Conservation (phyloP, 2,329 filamentous ascomycete genomes). For the Elsinoe batatas region DNA sequence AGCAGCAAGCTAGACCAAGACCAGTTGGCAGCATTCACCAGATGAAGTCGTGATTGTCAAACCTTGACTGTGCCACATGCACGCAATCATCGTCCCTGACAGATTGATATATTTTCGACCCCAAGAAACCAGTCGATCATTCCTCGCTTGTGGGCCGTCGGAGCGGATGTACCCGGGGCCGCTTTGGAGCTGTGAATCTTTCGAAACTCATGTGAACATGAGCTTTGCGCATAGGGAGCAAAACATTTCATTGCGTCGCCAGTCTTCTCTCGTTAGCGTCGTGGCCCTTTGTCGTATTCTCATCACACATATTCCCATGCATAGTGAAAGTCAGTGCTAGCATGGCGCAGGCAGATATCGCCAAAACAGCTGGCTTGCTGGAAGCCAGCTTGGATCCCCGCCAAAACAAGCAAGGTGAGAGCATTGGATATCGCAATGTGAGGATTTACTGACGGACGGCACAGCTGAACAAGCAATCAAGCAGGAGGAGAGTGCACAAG, state of each 20-base stretch:
- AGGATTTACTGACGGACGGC: not conserved
- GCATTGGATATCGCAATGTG: not conserved
- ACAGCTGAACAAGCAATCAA: slow-evolving; percentile 74
- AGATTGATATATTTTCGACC: not conserved
- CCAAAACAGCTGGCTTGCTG: slow-evolving; percentile 68
- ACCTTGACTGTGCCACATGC: slow-evolving; percentile 1
- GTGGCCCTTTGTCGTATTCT: not conserved
- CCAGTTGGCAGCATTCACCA: not conserved
- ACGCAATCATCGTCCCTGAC: slow-evolving; percentile 1
- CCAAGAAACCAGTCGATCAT: not conserved
- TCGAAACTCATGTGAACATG: not conserved
- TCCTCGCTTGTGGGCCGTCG: not conserved
- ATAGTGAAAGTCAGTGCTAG: slow-evolving; percentile 1
- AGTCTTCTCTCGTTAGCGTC: too few relatives aligned
- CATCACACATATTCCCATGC: slow-evolving; percentile 6
- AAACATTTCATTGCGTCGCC: too few relatives aligned
- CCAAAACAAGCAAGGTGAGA: slow-evolving; percentile 78
- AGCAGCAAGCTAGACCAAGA: too few relatives aligned
- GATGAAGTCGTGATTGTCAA: not conserved
- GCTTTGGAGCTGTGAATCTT: not conserved
- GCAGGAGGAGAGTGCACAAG: slow-evolving; percentile 68
- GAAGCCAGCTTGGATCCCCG: slow-evolving; percentile 81
- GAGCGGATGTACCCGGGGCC: not conserved
- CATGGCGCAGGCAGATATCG: slow-evolving; percentile 51
- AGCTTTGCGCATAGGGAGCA: not conserved